A percentile compares a stretch with the other conserved stretches of the same genome.
Conservation (phyloP, 2,329 filamentous ascomycete species). For the Aspergillus pseudoglaucus region DNA sequence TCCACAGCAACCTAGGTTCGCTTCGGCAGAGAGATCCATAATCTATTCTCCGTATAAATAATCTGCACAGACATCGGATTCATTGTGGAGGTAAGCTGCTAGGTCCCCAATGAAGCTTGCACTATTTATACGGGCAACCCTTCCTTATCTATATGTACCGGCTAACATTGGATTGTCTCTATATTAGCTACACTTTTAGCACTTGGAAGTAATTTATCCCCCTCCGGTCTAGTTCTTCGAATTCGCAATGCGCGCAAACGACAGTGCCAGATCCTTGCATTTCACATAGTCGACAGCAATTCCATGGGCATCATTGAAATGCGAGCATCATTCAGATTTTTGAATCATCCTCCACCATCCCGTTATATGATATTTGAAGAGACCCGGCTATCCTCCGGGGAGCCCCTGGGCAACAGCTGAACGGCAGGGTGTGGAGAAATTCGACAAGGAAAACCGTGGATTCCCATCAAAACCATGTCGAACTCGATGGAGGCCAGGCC, state of each 20-base stretch:
- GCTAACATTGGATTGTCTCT: neutral
- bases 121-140: neutral
- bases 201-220: neutral
- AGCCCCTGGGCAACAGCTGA: slow-evolving; percentile 1
- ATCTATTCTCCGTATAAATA: neutral
- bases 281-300: slow-evolving; percentile 4
- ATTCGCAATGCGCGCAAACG: slow-evolving; percentile 9
- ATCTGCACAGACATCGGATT: neutral
- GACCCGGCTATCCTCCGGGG: slow-evolving; percentile 1
- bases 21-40: slow-evolving; percentile 5
- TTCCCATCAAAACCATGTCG: slow-evolving; percentile 16
- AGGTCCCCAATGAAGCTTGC: neutral
- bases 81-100: neutral
- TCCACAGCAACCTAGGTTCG: slow-evolving; percentile 13
- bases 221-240: neutral
- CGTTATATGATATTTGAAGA: slow-evolving; percentile 6
- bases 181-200: neutral
- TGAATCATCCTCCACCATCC: slow-evolving; percentile 7
- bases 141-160: neutral
- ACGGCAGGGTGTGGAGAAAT: slow-evolving; percentile 1
- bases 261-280: neutral
- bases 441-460: neutral
- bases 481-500: slow-evolving; percentile 32
- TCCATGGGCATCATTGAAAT: slow-evolving; percentile 10
- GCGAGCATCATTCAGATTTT: slow-evolving; percentile 3